Evolutionary conservation across 352 stramenopile genomes (phyloP), one percentile per base, ranked within the genome.

Genomic region (Globisporangium iwayamae): DNA sequence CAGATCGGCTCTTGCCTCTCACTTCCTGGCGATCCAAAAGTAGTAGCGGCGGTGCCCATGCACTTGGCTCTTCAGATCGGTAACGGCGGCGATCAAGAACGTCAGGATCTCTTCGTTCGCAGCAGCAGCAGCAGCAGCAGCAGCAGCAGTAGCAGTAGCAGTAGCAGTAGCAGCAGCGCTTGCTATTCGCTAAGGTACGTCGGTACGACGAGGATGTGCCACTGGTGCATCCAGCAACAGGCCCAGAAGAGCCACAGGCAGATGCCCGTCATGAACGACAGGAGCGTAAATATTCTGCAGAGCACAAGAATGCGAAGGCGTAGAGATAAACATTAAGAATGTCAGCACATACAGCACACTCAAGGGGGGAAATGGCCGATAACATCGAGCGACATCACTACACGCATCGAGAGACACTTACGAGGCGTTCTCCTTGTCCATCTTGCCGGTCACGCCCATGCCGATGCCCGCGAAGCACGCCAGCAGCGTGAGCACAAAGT

Each of bases 181-280:
- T 56, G 65, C 46, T 93, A 93, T 78, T 93, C 85, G 30, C 74
- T 74, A 39, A 73, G 74, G 65, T 89, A 93, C 18, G 83, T 92
- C 46, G 87, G 87, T 34, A 93, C 85, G 46, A 96, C 76, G 51
- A 96, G 72, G 58, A 94, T 89, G 78, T 96, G 87, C 87, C 87
- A 96, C 77, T 96, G 87, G 72, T 96, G 87, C 63, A 96, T 63
- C 87, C 87, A 96, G 81, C 83, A 93, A 67, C 87, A 96, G n/a
- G 85, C 87, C 87, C 87, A 96, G 71, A 96, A 94, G 73, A 96
- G 87, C 87, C 87, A 96, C 66, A 96, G 74, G 68, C 87, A 96
- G 30, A 96, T 60, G 34, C 87, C 87, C 18, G 76, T 83, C 76
- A 96, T 93, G 61, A 91, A 90, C 52, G 85, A 69, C 54, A 94